Evolutionary conservation across 2,329 filamentous ascomycete species (phyloP).

Genomic region (Colletotrichum trifolii): DNA sequence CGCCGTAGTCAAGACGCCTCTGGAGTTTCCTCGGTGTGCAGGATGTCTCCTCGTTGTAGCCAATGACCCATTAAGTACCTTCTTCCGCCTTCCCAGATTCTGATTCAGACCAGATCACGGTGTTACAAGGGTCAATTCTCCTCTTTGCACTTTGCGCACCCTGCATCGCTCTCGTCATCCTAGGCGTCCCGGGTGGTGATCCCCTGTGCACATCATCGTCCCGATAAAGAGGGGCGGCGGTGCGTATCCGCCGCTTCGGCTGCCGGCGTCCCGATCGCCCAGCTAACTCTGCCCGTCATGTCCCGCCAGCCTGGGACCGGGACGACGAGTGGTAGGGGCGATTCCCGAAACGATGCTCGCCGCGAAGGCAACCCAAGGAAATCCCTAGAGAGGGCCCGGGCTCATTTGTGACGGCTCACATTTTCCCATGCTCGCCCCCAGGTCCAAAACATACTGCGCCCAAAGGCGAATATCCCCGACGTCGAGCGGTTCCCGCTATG

Average conservation of each 20-base stretch:
- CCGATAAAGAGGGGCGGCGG: too few relatives aligned
- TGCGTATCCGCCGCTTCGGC: too few relatives aligned
- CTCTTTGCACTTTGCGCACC: neutral
- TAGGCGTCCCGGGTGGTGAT: too few relatives aligned
- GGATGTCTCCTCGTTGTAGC: too few relatives aligned
- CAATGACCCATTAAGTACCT: neutral
- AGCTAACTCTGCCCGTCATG: neutral
- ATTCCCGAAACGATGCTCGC: too few relatives aligned
- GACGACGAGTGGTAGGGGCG: neutral
- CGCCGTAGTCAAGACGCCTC: neutral
- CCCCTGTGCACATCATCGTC: neutral
- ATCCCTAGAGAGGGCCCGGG: neutral
- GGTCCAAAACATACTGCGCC: constrained; percentile 7
- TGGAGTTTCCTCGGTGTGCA: too few relatives aligned
- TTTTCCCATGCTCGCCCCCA: constrained; percentile 2
- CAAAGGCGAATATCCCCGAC: constrained; percentile 16
- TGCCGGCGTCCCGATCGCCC: neutral
- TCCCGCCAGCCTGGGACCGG: constrained; percentile 24
- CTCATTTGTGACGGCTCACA: constrained; percentile 15
- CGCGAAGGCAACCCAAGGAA: neutral
- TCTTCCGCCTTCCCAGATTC: neutral
- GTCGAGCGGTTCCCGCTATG: neutral
- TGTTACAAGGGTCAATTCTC: neutral
- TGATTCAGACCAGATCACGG: constrained; percentile 16
- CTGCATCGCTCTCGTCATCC: too few relatives aligned